phyloP scores from a whole-genome alignment of 345 rosid genomes.

The Kandelia obovata region DNA sequence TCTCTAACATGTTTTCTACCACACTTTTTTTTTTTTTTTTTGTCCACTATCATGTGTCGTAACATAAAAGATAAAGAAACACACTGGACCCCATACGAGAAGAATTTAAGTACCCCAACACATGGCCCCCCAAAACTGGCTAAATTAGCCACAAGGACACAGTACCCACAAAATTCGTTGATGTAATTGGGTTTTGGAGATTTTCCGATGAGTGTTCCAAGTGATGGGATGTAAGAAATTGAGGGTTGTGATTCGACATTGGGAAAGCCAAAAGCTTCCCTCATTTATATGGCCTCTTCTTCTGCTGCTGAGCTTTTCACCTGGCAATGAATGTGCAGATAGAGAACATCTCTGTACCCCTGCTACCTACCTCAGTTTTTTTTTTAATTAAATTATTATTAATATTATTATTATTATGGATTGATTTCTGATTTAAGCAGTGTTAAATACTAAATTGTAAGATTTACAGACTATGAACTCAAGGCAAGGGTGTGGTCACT shows the following conservation, averaged over 20 bases:
- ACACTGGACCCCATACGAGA: conserved; percentile 36
- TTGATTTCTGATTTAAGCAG: neutral
- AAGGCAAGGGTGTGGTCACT: too few relatives aligned
- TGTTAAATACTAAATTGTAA: neutral
- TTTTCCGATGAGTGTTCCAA: conserved; percentile 20
- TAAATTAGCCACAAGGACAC: conserved; percentile 25
- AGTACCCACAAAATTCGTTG: conserved; percentile 23
- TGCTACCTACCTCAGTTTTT: neutral
- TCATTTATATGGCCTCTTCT: neutral
- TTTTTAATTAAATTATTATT: neutral
- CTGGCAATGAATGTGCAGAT: neutral
- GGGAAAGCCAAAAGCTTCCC: conserved; percentile 9
- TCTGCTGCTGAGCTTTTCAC: neutral
- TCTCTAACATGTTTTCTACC: neutral
- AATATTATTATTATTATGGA: neutral
- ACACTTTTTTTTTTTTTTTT: neutral
- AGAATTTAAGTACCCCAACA: conserved; percentile 30
- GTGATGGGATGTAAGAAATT: conserved; percentile 22
- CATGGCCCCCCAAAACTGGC: conserved; percentile 32
- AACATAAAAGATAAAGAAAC: neutral
- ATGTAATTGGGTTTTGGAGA: conserved; percentile 10
- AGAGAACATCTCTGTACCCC: neutral
- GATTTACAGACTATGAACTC: too few relatives aligned
- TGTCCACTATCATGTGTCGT: neutral
- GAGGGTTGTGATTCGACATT: conserved; percentile 24